Evolutionary conservation across 345 rosid genomes (phyloP).

Genomic region (Syzygium aqueum): DNA sequence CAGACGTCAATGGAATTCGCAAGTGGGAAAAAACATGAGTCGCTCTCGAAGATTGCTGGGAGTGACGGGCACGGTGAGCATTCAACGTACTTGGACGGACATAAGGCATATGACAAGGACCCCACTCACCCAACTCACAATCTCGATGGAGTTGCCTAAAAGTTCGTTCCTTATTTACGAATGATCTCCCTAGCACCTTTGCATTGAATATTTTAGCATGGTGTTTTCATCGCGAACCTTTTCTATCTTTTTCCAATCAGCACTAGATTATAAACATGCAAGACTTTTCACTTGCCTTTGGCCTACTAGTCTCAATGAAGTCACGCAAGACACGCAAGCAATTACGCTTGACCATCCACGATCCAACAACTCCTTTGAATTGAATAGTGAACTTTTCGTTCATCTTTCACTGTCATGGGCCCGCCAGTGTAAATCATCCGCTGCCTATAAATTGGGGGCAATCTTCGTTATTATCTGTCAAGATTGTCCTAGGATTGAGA

Average conservation of each 20-base stretch:
- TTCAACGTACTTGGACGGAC: constrained; percentile 21
- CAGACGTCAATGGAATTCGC: not conserved
- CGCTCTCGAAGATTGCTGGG: too few species aligned
- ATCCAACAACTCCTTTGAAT: not conserved
- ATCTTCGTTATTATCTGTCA: not conserved
- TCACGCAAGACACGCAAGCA: not conserved
- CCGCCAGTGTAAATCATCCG: not conserved
- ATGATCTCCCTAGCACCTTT: too few species aligned
- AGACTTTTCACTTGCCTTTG: too few species aligned
- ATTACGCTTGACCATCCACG: not conserved
- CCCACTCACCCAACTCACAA: constrained; percentile 29
- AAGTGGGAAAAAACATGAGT: not conserved
- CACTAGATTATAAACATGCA: too few species aligned
- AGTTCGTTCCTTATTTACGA: too few species aligned
- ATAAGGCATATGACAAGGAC: constrained; percentile 27
- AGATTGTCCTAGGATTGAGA: not conserved
- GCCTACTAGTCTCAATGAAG: too few species aligned
- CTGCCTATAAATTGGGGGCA: not conserved
- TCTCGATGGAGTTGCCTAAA: constrained; percentile 22
- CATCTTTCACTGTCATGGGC: not conserved
- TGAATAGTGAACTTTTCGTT: not conserved
- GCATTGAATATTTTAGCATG: too few species aligned
- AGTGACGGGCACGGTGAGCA: not conserved
- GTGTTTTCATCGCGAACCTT: too few species aligned
- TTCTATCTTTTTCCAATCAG: too few species aligned